Evolutionary conservation across 768 basidiomycete species (phyloP), one percentile per base, ranked within the genome.

Genomic region (Chalciporus chontae): DNA sequence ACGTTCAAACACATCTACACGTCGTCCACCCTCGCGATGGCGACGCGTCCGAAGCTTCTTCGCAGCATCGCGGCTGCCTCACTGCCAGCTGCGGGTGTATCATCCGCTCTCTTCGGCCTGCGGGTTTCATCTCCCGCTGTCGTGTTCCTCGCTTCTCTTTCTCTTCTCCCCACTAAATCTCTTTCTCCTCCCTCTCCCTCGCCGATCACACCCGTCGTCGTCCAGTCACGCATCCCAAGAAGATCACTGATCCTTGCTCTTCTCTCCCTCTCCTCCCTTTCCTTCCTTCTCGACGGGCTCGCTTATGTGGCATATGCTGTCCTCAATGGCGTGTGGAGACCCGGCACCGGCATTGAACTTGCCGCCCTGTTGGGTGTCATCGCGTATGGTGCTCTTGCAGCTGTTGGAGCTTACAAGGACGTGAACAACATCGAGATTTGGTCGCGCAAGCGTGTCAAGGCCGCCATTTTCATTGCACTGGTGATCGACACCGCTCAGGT

Each of bases 331-430:
- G 52, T 73, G 9, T 92, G 91, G 89, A 78, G 77, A 11, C 71
- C 66, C 36, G 59, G 72, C 52, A 81, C 83, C 8, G 87, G 83
- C 19, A 75, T 87, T 37, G 85, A 86, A 59, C 66, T 84, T 62
- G 87, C 79, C 57, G 73, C 88, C 37, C 61, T 90, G 38, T 64
- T 84, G 39, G 90, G 87, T 47, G 74, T 90, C 27, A 60, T 80
- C 37, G 85, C 84, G 4, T 89, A 87, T 57, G 71, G 81, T 31
- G 84, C 85, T 32, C 71, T 92, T 43, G 85, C 88, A 13, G 81
- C 82, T 9, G 71, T 90, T 39, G 90, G 90, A 8, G 77, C 86
- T 11, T 90, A 83, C 80, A 90, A 91, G 68, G 88, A 89, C 54
- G 71, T 86, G 47, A 77, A 80, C 26, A 85, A 85, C 31, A 75